Evolutionary conservation across 2,329 filamentous ascomycete genomes (phyloP), one percentile per base, ranked within the genome.

Genomic region (Trichothecium roseum): DNA sequence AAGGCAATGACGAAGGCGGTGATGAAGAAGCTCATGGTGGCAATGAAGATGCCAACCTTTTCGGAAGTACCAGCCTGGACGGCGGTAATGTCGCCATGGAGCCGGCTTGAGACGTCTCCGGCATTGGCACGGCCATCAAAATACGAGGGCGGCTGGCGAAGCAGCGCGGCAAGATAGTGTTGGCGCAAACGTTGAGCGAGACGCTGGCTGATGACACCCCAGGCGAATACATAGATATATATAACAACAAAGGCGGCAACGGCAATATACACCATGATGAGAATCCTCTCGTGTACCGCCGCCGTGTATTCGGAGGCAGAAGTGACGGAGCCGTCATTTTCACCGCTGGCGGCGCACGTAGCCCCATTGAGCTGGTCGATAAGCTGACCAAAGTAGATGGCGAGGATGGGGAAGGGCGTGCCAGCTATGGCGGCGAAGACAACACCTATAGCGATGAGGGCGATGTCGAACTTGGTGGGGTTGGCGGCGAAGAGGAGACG

Each of bases 61-160:
- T 84, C 80, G 2, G 74, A 78, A 0, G 78, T 81, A 12, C 80
- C 80, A 0, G 70, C 68, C 46, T 80, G 78, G 35, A 84, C 74
- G 2, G 72, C 69, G 39, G 78, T 69, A 24, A 83, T 78, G 46
- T 84, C 78, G 36, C 66, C 65, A 47, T 77, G 77, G 30, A 84
- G 66, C 14, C 78, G 65, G 8, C 73, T 72, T 2, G 73, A 68
- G 9, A 82, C 69, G 50, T 81, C 74, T 13, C 77, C 78, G 1
- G 75, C 66, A 31, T 73, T 68, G 8, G n/a, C n/a, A n/a, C 78
- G 62, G 12, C 65, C 65, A 56, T 96, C 91, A 48, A 95, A 98
- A 57, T 88, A 96, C 20, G 78, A 67, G 40, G 96, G 89, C 43
- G 96, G 91, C 58, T 96, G 89, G 43, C 87, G 83, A 35, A 96